Conservation (phyloP, 2,329 filamentous ascomycete genomes). For the Aureobasidium sp. region DNA sequence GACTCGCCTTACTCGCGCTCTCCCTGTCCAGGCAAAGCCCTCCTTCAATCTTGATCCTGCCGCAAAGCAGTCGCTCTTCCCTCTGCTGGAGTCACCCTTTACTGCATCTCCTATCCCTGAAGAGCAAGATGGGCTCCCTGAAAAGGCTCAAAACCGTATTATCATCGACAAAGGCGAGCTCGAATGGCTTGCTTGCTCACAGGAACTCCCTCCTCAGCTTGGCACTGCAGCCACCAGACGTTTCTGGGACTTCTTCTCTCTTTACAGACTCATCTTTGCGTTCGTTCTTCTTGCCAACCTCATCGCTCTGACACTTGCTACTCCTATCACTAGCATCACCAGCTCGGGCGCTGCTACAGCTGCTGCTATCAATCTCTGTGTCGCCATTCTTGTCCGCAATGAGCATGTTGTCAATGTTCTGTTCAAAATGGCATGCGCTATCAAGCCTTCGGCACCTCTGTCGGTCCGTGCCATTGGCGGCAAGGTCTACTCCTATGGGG, state of each 20-base stretch:
- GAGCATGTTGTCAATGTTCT: constrained; percentile 36
- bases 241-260: constrained; percentile 26
- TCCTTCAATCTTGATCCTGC: background rate
- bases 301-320: constrained; percentile 1
- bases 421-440: constrained; percentile 28
- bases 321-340: constrained; percentile 15
- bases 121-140: background rate
- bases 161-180: constrained; percentile 24
- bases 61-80: background rate
- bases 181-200: constrained; percentile 20
- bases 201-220: constrained; percentile 20
- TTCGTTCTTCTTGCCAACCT: constrained; percentile 27
- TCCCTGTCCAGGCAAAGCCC: background rate
- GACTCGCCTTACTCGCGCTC: background rate
- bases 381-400: constrained; percentile 33
- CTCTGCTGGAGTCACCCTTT: background rate
- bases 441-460: constrained; percentile 31
- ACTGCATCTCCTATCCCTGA: background rate
- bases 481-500: constrained; percentile 37
- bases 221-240: background rate
- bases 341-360: constrained; percentile 29
- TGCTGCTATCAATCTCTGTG: constrained; percentile 29
- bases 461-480: constrained; percentile 30
- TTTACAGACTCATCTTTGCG: constrained; percentile 28
- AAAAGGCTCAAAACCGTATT: constrained; percentile 14